These are phyloP conservation scores for Millerozyma miso DNA, from an alignment of 805 yeast species.

Conservation along the genomic window DNA sequence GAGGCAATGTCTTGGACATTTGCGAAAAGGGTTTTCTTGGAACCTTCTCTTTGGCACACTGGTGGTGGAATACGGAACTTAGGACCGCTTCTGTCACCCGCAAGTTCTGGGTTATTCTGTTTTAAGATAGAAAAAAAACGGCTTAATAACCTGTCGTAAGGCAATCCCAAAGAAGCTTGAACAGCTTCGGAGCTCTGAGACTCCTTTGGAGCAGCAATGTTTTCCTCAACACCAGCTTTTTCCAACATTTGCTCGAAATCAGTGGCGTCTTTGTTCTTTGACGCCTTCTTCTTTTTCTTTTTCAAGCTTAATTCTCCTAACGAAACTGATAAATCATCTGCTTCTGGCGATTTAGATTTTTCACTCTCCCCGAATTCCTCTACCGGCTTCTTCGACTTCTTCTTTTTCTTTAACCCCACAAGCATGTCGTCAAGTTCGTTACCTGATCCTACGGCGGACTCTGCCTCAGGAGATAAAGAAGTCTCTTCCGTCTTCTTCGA, in stretches of 20 bases:
- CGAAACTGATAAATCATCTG: conserved; percentile 30
- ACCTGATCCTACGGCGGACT: conserved; percentile 22
- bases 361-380: conserved; percentile 21
- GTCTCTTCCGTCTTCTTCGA: conserved; percentile 37
- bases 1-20: conserved; percentile 93
- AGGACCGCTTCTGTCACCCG: conserved; percentile 90
- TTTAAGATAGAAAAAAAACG: conserved; percentile 85
- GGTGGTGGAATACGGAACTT: conserved; percentile 98
- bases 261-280: conserved; percentile 52
- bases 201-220: conserved; percentile 23
- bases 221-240: conserved; percentile 77
- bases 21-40: conserved; percentile 92
- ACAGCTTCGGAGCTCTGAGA: conserved; percentile 16
- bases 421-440: conserved; percentile 53
- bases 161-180: conserved; percentile 47
- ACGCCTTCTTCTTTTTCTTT: conserved; percentile 78
- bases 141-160: conserved; percentile 72
- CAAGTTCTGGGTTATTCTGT: conserved; percentile 95
- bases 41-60: conserved; percentile 93
- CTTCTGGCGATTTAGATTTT: conserved; percentile 18
- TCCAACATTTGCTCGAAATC: conserved; percentile 89
- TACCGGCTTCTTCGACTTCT: conserved; percentile 57
- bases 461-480: conserved; percentile 11
- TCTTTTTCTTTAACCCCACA: conserved; percentile 70
- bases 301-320: conserved; percentile 45